Evolutionary conservation across 108 stramenopile genomes (phyloP).

Genomic region (Thalassiosira profunda): DNA sequence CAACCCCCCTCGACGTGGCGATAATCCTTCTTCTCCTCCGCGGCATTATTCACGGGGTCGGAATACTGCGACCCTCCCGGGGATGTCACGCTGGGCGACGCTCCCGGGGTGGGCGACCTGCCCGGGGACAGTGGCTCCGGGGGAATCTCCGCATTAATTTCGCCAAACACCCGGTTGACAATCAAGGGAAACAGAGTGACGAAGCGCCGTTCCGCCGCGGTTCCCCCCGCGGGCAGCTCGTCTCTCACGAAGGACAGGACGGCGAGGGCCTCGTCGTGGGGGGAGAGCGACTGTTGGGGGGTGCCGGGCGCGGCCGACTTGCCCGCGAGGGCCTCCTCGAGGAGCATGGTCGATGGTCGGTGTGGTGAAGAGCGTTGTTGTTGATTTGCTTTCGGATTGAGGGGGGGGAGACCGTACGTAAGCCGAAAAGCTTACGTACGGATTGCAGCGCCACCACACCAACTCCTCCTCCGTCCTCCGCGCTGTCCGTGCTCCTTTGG

Average conservation of each 20-base stretch:
- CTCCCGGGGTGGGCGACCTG: no score
- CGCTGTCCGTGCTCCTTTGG: no score
- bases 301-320: background rate
- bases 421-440: no score
- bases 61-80: conserved; percentile 42
- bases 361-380: no score
- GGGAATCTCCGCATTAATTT: conserved; percentile 3
- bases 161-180: conserved; percentile 75
- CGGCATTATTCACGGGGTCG: background rate
- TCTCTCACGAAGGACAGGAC: conserved; percentile 77
- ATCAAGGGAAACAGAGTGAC: conserved; percentile 67
- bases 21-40: background rate
- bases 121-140: no score
- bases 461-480: no score
- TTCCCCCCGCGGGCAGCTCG: conserved; percentile 80
- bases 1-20: conserved; percentile 4
- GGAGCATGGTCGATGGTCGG: conserved; percentile 25
- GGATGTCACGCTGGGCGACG: conserved; percentile 51
- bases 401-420: no score
- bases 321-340: conserved; percentile 40
- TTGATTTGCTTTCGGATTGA: no score
- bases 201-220: conserved; percentile 78
- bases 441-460: no score
- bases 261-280: conserved; percentile 74
- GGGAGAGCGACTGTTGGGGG: conserved; percentile 35